phyloP scores from a whole-genome alignment of 371 early-diverging fungal species.

The Mortierella polycephala region DNA sequence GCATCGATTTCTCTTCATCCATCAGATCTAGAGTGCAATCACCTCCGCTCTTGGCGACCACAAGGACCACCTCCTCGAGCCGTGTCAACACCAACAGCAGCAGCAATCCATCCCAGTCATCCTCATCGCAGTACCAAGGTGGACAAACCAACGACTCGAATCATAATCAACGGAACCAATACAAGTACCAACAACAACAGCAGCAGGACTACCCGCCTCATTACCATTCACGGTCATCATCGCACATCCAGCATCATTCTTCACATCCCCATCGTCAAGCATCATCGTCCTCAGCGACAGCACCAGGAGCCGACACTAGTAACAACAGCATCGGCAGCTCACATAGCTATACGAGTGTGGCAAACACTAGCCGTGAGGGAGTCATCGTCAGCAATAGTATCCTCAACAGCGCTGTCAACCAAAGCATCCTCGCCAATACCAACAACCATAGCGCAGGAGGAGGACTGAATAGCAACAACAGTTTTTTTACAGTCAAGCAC shows the following conservation, averaged over 20 bases:
- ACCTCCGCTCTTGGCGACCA: not conserved
- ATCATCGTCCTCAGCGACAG: not conserved
- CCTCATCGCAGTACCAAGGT: too few species aligned
- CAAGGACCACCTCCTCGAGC: not conserved
- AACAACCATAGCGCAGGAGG: conserved; percentile 14
- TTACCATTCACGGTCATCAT: conserved; percentile 12
- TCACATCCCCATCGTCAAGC: not conserved
- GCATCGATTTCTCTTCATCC: not conserved
- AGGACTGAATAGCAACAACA: conserved; percentile 37
- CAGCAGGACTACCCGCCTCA: conserved; percentile 13
- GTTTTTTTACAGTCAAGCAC: conserved; percentile 34
- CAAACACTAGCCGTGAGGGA: conserved; percentile 19
- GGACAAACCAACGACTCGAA: too few species aligned
- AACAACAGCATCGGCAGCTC: conserved; percentile 34
- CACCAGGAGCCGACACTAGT: conserved; percentile 31
- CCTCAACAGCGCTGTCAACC: conserved; percentile 44
- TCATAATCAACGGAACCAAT: too few species aligned
- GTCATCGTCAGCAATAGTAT: conserved; percentile 50
- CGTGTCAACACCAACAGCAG: not conserved
- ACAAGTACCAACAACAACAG: conserved; percentile 1
- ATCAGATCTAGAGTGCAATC: conserved; percentile 12
- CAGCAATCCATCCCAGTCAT: too few species aligned
- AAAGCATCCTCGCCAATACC: conserved; percentile 10
- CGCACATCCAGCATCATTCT: not conserved
- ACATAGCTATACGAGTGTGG: conserved; percentile 30